Evolutionary conservation across 2,329 filamentous ascomycete species (phyloP).

Genomic region (Cryphonectria japonica): DNA sequence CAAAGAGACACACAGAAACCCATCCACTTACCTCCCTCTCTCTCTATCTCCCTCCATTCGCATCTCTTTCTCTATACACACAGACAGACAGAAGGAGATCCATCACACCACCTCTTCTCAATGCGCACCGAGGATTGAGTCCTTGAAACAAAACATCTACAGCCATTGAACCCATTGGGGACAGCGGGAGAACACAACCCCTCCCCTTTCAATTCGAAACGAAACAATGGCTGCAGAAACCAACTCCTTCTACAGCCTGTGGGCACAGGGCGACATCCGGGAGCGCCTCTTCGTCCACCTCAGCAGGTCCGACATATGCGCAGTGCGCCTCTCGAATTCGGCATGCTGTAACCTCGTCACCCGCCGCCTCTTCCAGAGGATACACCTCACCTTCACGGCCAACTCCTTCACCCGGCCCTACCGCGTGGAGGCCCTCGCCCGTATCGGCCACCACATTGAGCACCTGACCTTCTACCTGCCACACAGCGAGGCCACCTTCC

Average conservation of each 20-base stretch:
- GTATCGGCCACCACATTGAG: constrained; percentile 79
- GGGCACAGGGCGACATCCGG: constrained; percentile 56
- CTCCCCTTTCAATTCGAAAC: background rate
- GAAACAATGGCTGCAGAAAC: constrained; percentile 54
- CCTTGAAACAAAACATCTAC: constrained; percentile 1
- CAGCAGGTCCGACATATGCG: constrained; percentile 56
- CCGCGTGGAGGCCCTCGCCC: constrained; percentile 72
- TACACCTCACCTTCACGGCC: constrained; percentile 71
- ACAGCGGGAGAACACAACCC: constrained; percentile 33
- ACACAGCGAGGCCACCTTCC: constrained; percentile 76
- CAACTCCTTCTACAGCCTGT: constrained; percentile 58
- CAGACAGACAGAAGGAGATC: background rate
- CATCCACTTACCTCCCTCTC: background rate
- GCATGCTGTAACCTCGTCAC: constrained; percentile 73
- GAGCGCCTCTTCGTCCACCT: constrained; percentile 55
- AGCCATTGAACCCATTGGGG: constrained; percentile 7
- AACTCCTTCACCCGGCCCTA: constrained; percentile 76
- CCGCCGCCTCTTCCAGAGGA: constrained; percentile 69
- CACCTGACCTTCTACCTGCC: constrained; percentile 77
- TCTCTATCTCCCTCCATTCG: no score
- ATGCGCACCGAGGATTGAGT: background rate
- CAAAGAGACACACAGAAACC: background rate
- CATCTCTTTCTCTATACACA: background rate
- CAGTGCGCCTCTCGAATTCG: constrained; percentile 68
- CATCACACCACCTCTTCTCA: background rate